Evolutionary conservation across 306 rosid genomes (phyloP).

Genomic region (Vigna hirtella): DNA sequence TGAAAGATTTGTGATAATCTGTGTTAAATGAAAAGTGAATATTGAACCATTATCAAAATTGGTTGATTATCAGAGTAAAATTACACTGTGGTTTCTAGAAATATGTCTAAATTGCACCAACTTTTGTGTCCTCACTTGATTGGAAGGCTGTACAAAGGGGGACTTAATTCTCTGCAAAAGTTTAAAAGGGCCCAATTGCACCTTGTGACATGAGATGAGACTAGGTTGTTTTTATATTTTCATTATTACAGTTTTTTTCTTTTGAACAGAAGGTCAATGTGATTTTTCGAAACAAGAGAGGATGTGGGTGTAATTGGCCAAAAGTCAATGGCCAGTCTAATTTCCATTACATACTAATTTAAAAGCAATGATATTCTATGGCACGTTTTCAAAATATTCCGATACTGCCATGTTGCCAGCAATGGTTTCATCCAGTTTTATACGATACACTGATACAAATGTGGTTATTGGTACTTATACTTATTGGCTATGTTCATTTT

Average conservation of each 20-base stretch:
- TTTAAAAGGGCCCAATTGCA: background rate
- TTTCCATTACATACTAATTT: no score
- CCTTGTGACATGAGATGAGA: background rate
- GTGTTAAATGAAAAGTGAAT: constrained; percentile 16
- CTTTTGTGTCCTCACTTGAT: background rate
- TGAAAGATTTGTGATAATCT: constrained; percentile 2
- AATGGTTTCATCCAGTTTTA: constrained; percentile 13
- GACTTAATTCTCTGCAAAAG: background rate
- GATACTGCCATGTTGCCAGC: background rate
- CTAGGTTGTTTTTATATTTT: background rate
- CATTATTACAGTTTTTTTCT: background rate
- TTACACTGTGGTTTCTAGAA: background rate
- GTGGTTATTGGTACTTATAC: background rate
- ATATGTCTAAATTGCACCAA: background rate
- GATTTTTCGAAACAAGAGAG: no score
- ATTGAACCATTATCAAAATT: background rate
- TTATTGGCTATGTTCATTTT: constrained; percentile 18
- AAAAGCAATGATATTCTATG: background rate
- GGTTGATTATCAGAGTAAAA: background rate
- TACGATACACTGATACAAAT: background rate
- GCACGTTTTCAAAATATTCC: no score
- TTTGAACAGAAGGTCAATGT: background rate
- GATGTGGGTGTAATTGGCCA: no score
- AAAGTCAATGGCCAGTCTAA: background rate
- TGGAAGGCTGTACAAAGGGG: background rate